Evolutionary conservation across 768 basidiomycete genomes (phyloP).

Genomic region (Lyophyllum decastes): DNA sequence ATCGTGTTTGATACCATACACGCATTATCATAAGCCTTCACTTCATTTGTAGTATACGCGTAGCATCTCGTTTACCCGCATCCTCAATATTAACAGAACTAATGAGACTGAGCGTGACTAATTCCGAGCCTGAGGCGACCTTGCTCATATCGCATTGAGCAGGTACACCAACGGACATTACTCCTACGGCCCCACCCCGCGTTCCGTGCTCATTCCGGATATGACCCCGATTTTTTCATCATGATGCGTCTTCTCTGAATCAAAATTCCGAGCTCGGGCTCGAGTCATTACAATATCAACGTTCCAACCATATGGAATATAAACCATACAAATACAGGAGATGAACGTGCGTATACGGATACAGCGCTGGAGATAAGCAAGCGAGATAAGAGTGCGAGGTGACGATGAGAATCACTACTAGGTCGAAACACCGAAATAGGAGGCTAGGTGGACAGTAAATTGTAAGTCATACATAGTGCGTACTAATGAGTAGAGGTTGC

Average conservation of each 20-base stretch:
- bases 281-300: too few species aligned
- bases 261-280: too few species aligned
- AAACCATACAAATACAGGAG: background rate
- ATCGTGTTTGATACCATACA: constrained; percentile 1
- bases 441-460: background rate
- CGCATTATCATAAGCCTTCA: background rate
- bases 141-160: too few species aligned
- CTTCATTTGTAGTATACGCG: background rate
- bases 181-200: too few species aligned
- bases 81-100: background rate
- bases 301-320: background rate
- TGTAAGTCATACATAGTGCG: background rate
- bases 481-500: background rate
- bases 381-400: constrained; percentile 8
- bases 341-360: constrained; percentile 3
- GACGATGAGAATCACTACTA: background rate
- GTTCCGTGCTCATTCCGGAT: background rate
- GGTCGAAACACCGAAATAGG: background rate
- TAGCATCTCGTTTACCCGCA: background rate
- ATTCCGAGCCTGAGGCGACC: too few species aligned
- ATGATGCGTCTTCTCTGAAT: background rate
- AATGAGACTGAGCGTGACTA: background rate
- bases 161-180: too few species aligned
- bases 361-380: constrained; percentile 11
- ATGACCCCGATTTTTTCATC: background rate